phyloP scores from a whole-genome alignment of 2,329 filamentous ascomycete genomes.

The Didymella lethalis region DNA sequence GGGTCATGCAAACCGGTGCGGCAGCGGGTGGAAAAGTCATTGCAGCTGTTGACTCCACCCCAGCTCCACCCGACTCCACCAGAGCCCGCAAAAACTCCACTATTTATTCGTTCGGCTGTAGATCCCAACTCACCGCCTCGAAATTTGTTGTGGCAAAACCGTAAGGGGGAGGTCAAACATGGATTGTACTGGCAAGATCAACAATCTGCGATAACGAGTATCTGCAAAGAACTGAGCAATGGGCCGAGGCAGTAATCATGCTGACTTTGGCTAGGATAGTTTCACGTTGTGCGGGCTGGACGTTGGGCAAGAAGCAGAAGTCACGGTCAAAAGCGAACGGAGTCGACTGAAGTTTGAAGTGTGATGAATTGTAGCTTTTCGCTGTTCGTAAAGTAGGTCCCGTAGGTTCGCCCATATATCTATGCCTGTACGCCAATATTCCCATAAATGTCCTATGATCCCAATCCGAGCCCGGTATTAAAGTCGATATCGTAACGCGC shows the following conservation, averaged over 20 bases:
- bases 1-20: conserved; percentile 19
- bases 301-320: background rate
- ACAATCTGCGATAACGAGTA: background rate
- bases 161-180: conserved; percentile 12
- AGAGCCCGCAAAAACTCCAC: conserved; percentile 3
- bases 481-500: conserved; percentile 21
- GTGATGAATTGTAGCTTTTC: conserved; percentile 19
- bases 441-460: conserved; percentile 17
- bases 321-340: background rate
- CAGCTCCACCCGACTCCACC: conserved; percentile 15
- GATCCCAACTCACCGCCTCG: conserved; percentile 19
- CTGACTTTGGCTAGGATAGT: background rate
- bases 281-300: background rate
- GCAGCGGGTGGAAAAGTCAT: conserved; percentile 22
- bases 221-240: background rate
- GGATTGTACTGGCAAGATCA: background rate
- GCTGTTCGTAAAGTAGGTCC: conserved; percentile 19
- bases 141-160: conserved; percentile 21
- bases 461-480: conserved; percentile 19
- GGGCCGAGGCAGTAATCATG: background rate
- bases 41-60: conserved; percentile 18
- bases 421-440: conserved; percentile 20
- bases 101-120: conserved; percentile 15
- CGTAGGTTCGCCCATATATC: conserved; percentile 20
- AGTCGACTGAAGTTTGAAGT: conserved; percentile 2